Conservation (phyloP, 2,329 filamentous ascomycete species). For the Mariannaea elegans region DNA sequence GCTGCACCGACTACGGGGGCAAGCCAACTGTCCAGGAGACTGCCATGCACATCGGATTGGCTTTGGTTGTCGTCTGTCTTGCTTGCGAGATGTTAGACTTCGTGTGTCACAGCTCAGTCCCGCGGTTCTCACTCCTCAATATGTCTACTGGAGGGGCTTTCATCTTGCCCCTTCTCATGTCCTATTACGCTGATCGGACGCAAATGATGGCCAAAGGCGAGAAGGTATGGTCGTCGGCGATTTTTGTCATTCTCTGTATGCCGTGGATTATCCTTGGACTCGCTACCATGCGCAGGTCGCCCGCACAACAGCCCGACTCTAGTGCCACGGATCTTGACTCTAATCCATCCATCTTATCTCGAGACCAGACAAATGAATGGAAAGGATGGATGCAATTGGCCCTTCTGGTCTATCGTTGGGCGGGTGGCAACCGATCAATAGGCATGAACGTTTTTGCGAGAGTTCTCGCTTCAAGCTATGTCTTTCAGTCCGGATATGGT, state of each 20-base stretch:
- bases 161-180: constrained; percentile 37
- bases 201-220: constrained; percentile 41
- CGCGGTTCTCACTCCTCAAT: constrained; percentile 32
- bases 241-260: constrained; percentile 33
- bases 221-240: constrained; percentile 34
- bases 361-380: constrained; percentile 70
- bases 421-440: constrained; percentile 52
- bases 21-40: constrained; percentile 35
- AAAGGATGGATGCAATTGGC: constrained; percentile 71
- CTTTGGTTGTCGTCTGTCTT: constrained; percentile 31
- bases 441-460: constrained; percentile 64
- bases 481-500: constrained; percentile 70
- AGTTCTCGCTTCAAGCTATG: constrained; percentile 63
- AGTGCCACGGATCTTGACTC: constrained; percentile 7
- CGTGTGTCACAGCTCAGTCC: constrained; percentile 12
- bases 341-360: constrained; percentile 38
- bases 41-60: constrained; percentile 27
- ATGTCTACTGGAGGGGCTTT: constrained; percentile 37
- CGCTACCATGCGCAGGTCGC: constrained; percentile 29
- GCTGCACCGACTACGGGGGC: constrained; percentile 59
- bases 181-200: constrained; percentile 43
- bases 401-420: constrained; percentile 63
- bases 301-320: constrained; percentile 21
- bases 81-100: constrained; percentile 27
- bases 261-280: constrained; percentile 30